These are phyloP conservation scores for Oryza glaberrima DNA, from an alignment of 176 grass and related monocot genomes.

Conservation along the genomic window DNA sequence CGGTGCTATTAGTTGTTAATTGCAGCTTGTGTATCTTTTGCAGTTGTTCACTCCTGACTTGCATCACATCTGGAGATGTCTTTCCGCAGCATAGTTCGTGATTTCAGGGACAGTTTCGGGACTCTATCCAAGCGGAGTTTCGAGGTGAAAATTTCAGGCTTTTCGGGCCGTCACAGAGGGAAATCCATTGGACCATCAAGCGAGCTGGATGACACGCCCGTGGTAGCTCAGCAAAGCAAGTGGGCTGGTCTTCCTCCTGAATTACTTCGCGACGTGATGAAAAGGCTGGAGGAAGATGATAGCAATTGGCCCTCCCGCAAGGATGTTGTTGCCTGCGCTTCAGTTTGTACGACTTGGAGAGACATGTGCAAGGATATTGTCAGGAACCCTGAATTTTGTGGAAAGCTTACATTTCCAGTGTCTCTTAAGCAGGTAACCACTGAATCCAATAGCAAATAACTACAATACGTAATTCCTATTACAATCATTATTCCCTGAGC, in stretches of 20 bases:
- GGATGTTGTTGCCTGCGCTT: constrained; percentile 80
- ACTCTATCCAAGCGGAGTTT: constrained; percentile 65
- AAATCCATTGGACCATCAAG: constrained; percentile 52
- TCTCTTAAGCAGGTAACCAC: constrained; percentile 89
- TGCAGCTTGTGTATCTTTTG: constrained; percentile 1
- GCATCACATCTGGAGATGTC: constrained; percentile 51
- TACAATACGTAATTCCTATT: background rate
- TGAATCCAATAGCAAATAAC: background rate
- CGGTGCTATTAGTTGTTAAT: background rate
- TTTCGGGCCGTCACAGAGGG: constrained; percentile 44
- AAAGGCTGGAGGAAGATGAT: constrained; percentile 73
- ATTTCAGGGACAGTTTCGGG: constrained; percentile 70
- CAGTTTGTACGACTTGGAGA: constrained; percentile 78
- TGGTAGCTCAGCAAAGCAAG: constrained; percentile 38
- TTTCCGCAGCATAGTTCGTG: constrained; percentile 68
- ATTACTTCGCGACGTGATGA: constrained; percentile 73
- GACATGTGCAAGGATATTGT: constrained; percentile 89
- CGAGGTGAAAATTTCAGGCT: constrained; percentile 62
- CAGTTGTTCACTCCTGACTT: constrained; percentile 26
- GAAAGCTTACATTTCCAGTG: constrained; percentile 86
- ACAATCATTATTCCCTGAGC: background rate
- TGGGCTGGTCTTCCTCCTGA: constrained; percentile 85
- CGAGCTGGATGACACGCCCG: constrained; percentile 43
- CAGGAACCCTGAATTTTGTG: constrained; percentile 75
- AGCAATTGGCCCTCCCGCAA: constrained; percentile 83